Evolutionary conservation across 2,329 filamentous ascomycete genomes (phyloP), one percentile per base, ranked within the genome.

Genomic region (Talaromyces islandicus): DNA sequence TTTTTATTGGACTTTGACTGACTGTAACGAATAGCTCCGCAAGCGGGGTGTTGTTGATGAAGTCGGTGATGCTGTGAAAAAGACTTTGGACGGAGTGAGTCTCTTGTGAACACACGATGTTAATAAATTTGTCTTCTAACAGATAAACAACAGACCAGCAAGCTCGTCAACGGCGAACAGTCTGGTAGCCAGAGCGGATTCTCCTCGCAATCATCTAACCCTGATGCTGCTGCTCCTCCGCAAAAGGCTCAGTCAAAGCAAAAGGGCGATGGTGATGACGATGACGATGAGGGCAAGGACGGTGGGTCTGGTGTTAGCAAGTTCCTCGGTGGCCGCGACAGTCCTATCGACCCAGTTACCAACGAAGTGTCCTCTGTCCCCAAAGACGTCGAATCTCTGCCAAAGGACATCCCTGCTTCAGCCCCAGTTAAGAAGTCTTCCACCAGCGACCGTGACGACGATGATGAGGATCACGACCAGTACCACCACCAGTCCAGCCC

Each of bases 161-260:
- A 58, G 41, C 59, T 61, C 3, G 7, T 61, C 51, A 61, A 61
- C 12, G 59, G 59, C 17, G 27, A 61, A 21, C 43, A 56, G 35
- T 38, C 59, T 60, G 58, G 61, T 55, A n/a, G 48, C 64, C 19
- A 38, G 51, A 27, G 62, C 56, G 9, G 60, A 60, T 24, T 43
- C 60, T 48, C 56, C 52, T 43, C 68, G 62, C 21, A 67, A n/a
- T 61, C 64, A 6, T 65, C 67, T 50, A 54, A 60, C 25, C 58
- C 60, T 62, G 54, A 65, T 68, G 59, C 62, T 48, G 24, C 6
- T 17, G 1, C 24, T 52, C 14, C 48, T 29, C 25, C 11, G 7
- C 48, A 27, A 29, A 2, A 7, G 12, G 4, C 24, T 12, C 2
- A 52, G 48, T 4, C 3, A 52, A 7, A 24, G 11, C 10, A 24